Conservation (phyloP, 768 basidiomycete species). For the Panellus pusillus region DNA sequence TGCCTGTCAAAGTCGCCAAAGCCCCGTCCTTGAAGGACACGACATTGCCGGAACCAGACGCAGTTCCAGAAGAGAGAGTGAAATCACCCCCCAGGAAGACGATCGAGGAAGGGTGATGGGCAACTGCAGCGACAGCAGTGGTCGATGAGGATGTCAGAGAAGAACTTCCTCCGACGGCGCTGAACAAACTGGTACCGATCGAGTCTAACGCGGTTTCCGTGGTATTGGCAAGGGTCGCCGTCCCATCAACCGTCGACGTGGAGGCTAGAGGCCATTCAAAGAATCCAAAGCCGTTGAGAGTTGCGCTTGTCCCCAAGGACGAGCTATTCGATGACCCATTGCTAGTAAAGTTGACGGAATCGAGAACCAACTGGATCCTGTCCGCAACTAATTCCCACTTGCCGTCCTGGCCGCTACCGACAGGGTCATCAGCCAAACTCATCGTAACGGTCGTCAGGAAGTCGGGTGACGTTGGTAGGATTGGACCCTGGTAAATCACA, state of each 20-base stretch:
- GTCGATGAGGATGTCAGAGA: slow-evolving; percentile 37
- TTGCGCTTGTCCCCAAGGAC: slow-evolving; percentile 30
- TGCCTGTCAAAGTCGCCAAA: slow-evolving; percentile 51
- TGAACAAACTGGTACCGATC: slow-evolving; percentile 61
- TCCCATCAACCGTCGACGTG: slow-evolving; percentile 52
- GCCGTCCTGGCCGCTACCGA: slow-evolving; percentile 62
- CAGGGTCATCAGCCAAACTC: slow-evolving; percentile 65
- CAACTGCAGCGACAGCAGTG: slow-evolving; percentile 52
- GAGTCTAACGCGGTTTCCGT: slow-evolving; percentile 68
- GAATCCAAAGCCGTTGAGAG: slow-evolving; percentile 72
- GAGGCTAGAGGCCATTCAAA: slow-evolving; percentile 79
- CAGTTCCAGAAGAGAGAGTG: slow-evolving; percentile 53
- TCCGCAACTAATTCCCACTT: slow-evolving; percentile 84
- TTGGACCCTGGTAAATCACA: slow-evolving; percentile 78
- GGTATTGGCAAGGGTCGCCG: slow-evolving; percentile 60
- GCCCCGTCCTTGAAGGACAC: slow-evolving; percentile 64
- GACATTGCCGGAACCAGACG: slow-evolving; percentile 67
- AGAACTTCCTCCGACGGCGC: slow-evolving; percentile 51
- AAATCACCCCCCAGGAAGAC: slow-evolving; percentile 82
- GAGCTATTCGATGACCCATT: slow-evolving; percentile 32
- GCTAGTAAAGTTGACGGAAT: slow-evolving; percentile 51
- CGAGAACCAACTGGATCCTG: slow-evolving; percentile 76
- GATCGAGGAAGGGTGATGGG: slow-evolving; percentile 62
- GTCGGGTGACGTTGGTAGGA: slow-evolving; percentile 68
- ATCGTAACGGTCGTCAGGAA: slow-evolving; percentile 79